Percentiles rank a stretch among this genome's conserved stretches.
These are phyloP conservation scores for Cyamopsis tetragonoloba DNA, from an alignment of 306 rosid species.

Conservation along the genomic window DNA sequence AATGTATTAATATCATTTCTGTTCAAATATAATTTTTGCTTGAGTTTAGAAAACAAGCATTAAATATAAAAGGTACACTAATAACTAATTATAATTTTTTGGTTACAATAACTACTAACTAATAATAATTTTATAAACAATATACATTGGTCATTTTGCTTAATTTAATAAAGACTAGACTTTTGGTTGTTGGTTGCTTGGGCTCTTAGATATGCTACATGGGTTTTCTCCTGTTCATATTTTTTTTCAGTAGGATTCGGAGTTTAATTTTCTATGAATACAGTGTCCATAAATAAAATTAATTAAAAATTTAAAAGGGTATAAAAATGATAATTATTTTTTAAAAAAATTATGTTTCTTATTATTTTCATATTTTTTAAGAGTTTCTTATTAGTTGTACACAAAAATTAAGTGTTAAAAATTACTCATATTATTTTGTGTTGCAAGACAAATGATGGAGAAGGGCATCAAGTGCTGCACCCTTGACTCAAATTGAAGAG, in stretches of 20 bases:
- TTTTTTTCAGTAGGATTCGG: too few relatives aligned
- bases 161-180: background rate
- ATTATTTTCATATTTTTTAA: too few relatives aligned
- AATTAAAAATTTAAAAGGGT: too few relatives aligned
- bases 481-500: constrained; percentile 15
- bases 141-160: background rate
- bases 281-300: too few relatives aligned
- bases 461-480: background rate
- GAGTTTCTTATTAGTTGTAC: too few relatives aligned
- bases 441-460: background rate
- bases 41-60: background rate
- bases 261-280: background rate
- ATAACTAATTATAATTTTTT: too few relatives aligned
- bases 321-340: too few relatives aligned
- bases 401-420: too few relatives aligned
- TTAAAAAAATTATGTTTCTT: too few relatives aligned
- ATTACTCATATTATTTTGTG: too few relatives aligned
- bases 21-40: background rate
- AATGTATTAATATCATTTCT: too few relatives aligned
- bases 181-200: background rate
- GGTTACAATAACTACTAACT: too few relatives aligned
- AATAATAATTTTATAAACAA: background rate
- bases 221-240: background rate
- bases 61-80: background rate
- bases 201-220: background rate